Evolutionary conservation across 1,139 yeast species (phyloP).

Genomic region (Lipomyces yarrowii): DNA sequence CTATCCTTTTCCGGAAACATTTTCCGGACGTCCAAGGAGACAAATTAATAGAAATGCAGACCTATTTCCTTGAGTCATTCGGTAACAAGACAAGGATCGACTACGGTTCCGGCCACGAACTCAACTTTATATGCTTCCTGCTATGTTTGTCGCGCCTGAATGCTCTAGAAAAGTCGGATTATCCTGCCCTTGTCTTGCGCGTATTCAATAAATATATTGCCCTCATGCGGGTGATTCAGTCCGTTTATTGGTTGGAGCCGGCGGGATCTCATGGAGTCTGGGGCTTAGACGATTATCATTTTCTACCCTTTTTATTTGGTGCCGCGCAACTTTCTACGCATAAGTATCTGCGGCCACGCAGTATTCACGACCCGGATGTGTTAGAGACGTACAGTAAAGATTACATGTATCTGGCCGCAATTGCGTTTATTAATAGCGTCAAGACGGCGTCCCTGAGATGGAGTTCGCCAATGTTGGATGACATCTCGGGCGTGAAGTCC

Average conservation of each 20-base stretch:
- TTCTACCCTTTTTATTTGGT: constrained; percentile 85
- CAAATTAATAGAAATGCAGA: constrained; percentile 43
- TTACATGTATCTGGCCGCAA: constrained; percentile 86
- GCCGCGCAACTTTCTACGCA: constrained; percentile 81
- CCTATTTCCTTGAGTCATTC: constrained; percentile 70
- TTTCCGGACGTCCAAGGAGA: constrained; percentile 35
- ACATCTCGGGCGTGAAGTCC: constrained; percentile 85
- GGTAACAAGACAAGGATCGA: constrained; percentile 87
- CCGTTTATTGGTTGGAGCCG: constrained; percentile 85
- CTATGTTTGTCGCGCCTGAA: constrained; percentile 50
- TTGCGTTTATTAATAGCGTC: constrained; percentile 71
- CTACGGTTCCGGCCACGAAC: constrained; percentile 96
- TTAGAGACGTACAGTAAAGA: constrained; percentile 75
- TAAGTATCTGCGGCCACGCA: constrained; percentile 77
- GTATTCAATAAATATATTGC: constrained; percentile 64
- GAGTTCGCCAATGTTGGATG: constrained; percentile 98
- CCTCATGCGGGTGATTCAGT: constrained; percentile 47
- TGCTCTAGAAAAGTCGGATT: constrained; percentile 34
- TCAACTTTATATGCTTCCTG: constrained; percentile 76
- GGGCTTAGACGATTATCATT: constrained; percentile 98
- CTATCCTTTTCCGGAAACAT: constrained; percentile 1
- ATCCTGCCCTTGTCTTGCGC: constrained; percentile 46
- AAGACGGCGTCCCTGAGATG: constrained; percentile 88
- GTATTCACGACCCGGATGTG: constrained; percentile 81
- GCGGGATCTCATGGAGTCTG: constrained; percentile 95